Percentiles rank a stretch among this genome's conserved stretches.
phyloP scores from a whole-genome alignment of 805 yeast species.

The Huiozyma naganishii region DNA sequence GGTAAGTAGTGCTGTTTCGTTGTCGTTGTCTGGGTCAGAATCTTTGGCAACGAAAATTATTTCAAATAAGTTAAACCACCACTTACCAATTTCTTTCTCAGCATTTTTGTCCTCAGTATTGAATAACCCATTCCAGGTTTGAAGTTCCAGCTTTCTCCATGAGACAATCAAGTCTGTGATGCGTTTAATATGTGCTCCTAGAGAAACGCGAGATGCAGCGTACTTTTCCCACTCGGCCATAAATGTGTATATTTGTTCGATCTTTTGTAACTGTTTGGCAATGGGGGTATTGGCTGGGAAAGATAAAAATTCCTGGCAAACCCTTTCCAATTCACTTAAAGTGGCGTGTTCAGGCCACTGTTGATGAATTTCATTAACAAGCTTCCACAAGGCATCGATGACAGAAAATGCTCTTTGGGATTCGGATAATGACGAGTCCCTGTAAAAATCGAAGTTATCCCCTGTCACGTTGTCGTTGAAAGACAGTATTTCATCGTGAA shows the following conservation, averaged over 20 bases:
- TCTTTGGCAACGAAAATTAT: conserved; percentile 45
- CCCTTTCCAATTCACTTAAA: conserved; percentile 51
- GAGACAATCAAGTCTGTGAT: conserved; percentile 63
- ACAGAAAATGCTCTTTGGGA: conserved; percentile 46
- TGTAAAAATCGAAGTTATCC: conserved; percentile 46
- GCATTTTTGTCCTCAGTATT: conserved; percentile 45
- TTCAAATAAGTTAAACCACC: conserved; percentile 92
- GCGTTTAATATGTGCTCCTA: conserved; percentile 43
- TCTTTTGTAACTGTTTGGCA: conserved; percentile 64
- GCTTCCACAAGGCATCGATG: conserved; percentile 33
- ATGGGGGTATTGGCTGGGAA: conserved; percentile 62
- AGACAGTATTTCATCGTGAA: conserved; percentile 26
- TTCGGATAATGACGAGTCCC: conserved; percentile 49
- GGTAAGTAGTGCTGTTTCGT: conserved; percentile 29
- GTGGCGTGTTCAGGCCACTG: conserved; percentile 97
- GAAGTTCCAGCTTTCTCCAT: conserved; percentile 84
- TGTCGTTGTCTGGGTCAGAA: conserved; percentile 14
- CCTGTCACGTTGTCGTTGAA: conserved; percentile 16
- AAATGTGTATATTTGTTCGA: conserved; percentile 77
- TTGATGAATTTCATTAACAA: conserved; percentile 37
- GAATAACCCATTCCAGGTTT: conserved; percentile 76
- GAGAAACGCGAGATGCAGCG: conserved; percentile 67
- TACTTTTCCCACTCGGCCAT: conserved; percentile 90
- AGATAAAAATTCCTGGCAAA: conserved; percentile 53
- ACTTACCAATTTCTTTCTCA: conserved; percentile 48